Base-by-base conservation (phyloP, 2,329 filamentous ascomycete genomes). In the Didymella lethalis region DNA sequence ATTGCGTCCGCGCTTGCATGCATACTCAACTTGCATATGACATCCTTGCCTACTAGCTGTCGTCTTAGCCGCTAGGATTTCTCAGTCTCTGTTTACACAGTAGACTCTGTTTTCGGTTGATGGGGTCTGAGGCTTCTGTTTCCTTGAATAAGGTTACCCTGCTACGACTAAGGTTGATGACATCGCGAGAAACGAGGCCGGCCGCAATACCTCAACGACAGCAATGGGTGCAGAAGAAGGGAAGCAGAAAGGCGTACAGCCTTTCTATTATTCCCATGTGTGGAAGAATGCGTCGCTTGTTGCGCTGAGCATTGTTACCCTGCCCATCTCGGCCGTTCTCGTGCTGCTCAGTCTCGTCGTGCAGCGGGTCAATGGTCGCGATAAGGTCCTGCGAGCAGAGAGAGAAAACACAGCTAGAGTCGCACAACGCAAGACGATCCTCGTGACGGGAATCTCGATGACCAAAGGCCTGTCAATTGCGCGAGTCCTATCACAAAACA, bases 361-460 rank as follows among this genome's bases (percentile, higher is more conserved):
- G 63, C 64, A 44, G 57, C 60, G 52, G 54, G 36, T 64, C 56
- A 49, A 59, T 44, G 48, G 62, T 34, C 57, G 63, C 52, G 58
- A 68, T 38, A 50, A 54, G 64, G 57, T 62, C 54, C 61, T 49
- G 50, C 64, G 67, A 63, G 61, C 62, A 48, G 64, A 64, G 18
- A 31, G 48, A 5, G 31, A 28, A 46, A 36, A 46, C 29, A 54
- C 46, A 46, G 54, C 61, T 60, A 50, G 68, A 59, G 58, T 61
- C 28, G 48, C 69, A 70, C 32, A 70, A 59, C 62, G 55, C 34
- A 83, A 81, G 53, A 90, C 84, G 0, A 79, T 93, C 34, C 82
- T 93, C 14, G 84, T 93, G 41, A 92, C 90, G 0, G 90, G 90
- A 2, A 82, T 92, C 2, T 86, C 86, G 45, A 93, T 91, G 84